Percentiles rank a stretch among this genome's conserved stretches.
Conservation (phyloP, 768 basidiomycete genomes). For the Mycena amicta region DNA sequence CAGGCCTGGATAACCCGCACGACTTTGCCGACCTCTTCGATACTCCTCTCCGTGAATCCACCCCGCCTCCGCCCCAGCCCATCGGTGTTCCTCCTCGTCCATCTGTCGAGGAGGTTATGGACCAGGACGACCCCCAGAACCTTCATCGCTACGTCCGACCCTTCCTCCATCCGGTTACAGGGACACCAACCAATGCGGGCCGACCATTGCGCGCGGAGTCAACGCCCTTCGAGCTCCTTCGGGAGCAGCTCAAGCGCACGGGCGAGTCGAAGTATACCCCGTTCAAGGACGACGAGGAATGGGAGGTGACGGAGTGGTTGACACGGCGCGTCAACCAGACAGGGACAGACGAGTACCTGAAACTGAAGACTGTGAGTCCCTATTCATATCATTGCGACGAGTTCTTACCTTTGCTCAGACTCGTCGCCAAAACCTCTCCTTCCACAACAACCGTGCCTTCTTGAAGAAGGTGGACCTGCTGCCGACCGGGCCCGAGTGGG, state of each 20-base stretch:
- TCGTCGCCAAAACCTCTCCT: constrained; percentile 15
- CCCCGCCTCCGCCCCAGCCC: background rate
- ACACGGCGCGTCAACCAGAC: constrained; percentile 21
- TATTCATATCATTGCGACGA: background rate
- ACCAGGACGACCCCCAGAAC: background rate
- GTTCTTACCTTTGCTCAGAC: background rate
- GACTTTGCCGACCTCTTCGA: background rate
- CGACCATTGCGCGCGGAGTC: background rate
- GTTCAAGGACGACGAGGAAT: constrained; percentile 29
- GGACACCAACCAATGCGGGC: background rate
- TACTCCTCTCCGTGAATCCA: background rate
- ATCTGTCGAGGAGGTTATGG: background rate
- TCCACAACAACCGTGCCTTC: constrained; percentile 23
- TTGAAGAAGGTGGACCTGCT: constrained; percentile 21
- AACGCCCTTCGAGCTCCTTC: background rate
- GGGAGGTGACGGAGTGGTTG: constrained; percentile 31
- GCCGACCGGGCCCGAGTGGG: constrained; percentile 17
- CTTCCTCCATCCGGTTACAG: background rate
- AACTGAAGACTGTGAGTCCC: constrained; percentile 6
- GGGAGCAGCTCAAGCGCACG: background rate
- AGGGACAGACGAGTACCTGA: constrained; percentile 23
- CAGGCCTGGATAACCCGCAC: background rate
- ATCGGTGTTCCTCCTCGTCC: background rate
- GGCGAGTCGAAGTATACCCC: constrained; percentile 16
- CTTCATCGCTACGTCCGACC: background rate